phyloP scores from a whole-genome alignment of 2,329 filamentous ascomycete genomes.

The Botrytis squamosa region DNA sequence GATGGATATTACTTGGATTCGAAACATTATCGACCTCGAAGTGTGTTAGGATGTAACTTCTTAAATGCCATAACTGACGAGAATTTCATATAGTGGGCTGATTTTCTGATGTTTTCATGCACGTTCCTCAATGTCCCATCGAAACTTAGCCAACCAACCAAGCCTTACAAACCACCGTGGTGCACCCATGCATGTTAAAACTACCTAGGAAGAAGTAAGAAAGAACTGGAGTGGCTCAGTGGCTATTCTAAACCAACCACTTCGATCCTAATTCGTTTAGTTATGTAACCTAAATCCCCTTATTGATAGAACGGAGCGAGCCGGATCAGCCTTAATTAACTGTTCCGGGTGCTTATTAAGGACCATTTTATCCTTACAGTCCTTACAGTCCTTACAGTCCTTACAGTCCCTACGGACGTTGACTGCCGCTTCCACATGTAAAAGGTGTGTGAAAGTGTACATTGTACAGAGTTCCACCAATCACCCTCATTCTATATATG shows the following conservation, averaged over 20 bases:
- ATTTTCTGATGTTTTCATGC: conserved; percentile 16
- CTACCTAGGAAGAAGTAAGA: background rate
- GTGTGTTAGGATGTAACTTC: conserved; percentile 2
- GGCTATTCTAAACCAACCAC: background rate
- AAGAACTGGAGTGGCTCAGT: background rate
- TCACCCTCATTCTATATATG: background rate
- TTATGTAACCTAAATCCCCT: conserved; percentile 5
- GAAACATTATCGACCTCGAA: background rate
- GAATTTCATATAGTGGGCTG: conserved; percentile 16
- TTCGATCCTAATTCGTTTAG: background rate
- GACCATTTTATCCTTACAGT: background rate
- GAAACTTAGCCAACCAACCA: background rate
- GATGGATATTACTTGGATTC: background rate
- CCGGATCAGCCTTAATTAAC: conserved; percentile 10
- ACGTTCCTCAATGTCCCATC: background rate
- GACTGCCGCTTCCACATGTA: background rate
- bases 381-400: background rate
- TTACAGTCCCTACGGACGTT: background rate
- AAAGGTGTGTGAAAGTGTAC: background rate
- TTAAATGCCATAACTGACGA: conserved; percentile 17
- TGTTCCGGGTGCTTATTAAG: background rate
- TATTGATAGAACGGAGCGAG: conserved; percentile 12
- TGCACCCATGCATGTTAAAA: background rate
- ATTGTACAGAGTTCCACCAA: background rate
- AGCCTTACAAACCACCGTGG: background rate